Evolutionary conservation across 2,329 filamentous ascomycete genomes (phyloP), one percentile per base, ranked within the genome.

Genomic region (Periconia sp.): DNA sequence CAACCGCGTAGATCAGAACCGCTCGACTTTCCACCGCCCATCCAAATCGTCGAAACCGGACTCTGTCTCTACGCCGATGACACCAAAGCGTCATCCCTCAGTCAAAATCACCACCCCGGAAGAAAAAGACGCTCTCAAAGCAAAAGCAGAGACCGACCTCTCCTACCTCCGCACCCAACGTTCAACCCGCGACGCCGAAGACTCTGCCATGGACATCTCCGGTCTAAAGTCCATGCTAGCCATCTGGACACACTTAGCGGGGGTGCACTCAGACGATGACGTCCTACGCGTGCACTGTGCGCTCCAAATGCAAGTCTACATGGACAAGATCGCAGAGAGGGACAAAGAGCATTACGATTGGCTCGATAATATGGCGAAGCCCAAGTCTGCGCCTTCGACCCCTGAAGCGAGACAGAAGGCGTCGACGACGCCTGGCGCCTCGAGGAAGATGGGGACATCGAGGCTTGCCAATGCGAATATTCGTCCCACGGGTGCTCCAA

Each of bases 261-360:
- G 48, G 4, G 42, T 57, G 28, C 38, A 54, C 22, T 32, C 31
- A 22, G 9, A 23, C 16, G 40, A 52, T 28, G 34, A 46, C 3
- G 5, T 36, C 3, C 31, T 55, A 35, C 38, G 35, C 5, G 49
- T 43, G 16, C 34, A 54, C 30, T 59, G 56, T 18, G 28, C 28
- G 11, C 37, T 46, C 21, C 44, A 43, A 22, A 40, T 50, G 22
- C 28, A 54, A 19, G 50, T 54, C 19, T 59, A 63, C 29, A 31
- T 46, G 16, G 26, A 40, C 7, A 58, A 57, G 39, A 32, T 60
- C 5, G 16, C 19, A 2, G 15, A 28, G 13, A 43, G 48, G 9
- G 38, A 59, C 28, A 15, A 24, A 9, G 25, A 56, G 26, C 40
- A 46, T 23, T 33, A 43, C 7, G 36, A 50, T 2, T 54, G 52